These are phyloP conservation scores for Tolypocladium pustulatum DNA, from an alignment of 2,329 filamentous ascomycete genomes.

Conservation along the genomic window DNA sequence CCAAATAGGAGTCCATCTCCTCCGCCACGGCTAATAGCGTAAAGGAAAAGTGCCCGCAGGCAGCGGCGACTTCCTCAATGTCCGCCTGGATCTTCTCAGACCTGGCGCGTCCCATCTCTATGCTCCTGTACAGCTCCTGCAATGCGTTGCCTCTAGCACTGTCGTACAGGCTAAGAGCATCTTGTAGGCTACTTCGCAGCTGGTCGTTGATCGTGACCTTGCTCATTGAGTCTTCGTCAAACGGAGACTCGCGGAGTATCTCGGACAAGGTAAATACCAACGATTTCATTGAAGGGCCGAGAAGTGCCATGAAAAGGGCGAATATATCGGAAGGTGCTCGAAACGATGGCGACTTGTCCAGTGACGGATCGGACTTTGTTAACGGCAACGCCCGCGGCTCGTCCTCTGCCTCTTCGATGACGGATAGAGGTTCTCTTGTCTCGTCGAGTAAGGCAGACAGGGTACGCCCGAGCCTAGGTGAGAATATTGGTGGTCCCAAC, in stretches of 20 bases:
- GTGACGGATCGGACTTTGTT: constrained; percentile 18
- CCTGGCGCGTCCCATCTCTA: constrained; percentile 57
- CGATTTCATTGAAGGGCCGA: constrained; percentile 94
- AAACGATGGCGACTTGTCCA: constrained; percentile 26
- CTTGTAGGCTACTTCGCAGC: constrained; percentile 67
- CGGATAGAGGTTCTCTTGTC: constrained; percentile 39
- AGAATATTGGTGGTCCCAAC: constrained; percentile 10
- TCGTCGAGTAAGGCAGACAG: constrained; percentile 25
- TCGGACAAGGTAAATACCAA: constrained; percentile 84
- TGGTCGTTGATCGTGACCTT: constrained; percentile 67
- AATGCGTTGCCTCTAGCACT: constrained; percentile 66
- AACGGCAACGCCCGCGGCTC: constrained; percentile 23
- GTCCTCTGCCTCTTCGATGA: constrained; percentile 50
- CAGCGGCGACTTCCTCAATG: constrained; percentile 95
- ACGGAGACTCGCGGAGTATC: constrained; percentile 79
- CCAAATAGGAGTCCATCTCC: constrained; percentile 74
- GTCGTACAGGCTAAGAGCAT: constrained; percentile 73
- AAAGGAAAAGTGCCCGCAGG: constrained; percentile 93
- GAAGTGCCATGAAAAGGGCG: constrained; percentile 73
- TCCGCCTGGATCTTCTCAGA: constrained; percentile 76
- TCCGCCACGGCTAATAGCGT: constrained; percentile 84
- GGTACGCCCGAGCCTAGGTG: constrained; percentile 16
- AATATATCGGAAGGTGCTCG: constrained; percentile 75
- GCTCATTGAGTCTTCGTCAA: constrained; percentile 56
- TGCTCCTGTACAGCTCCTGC: constrained; percentile 67